Base-by-base conservation (phyloP, 2,329 filamentous ascomycete genomes). In the Leptographium procerum region DNA sequence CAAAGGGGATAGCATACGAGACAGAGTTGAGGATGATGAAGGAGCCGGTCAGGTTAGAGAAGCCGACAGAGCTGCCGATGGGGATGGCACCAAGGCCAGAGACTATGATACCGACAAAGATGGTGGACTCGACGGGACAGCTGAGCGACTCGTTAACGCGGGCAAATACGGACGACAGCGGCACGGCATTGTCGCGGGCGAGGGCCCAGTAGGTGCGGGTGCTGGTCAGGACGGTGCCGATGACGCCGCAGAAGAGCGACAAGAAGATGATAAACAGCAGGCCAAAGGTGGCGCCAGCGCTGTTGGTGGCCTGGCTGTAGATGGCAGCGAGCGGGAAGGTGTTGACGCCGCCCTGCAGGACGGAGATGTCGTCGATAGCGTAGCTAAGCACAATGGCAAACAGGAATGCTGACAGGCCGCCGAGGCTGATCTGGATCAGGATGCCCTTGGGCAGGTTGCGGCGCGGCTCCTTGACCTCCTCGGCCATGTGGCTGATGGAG, bases 301-400 rank as follows among this genome's bases (percentile, higher is more conserved):
- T 73, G 1, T 74, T 74, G 0, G 79, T 82, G 0, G 79, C 79
- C 68, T 82, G 79, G 29, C 69, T 72, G 68, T 87, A 88, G 61
- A 88, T 83, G 52, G 79, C 80, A 4, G 82, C 82, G 14, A 87
- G 76, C 0, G 84, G 84, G 64, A 82, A 85, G 3, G 76, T 75
- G 65, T 78, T 76, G 68, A 75, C 36, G 36, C 36, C 73, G 43
- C 66, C 67, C 65, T 80, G 75, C 24, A 86, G 74, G 4, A 74
- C 73, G 55, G 74, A 70, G 28, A 86, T 71, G 65, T 83, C 77
- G 57, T 76, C 78, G 63, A 84, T 78, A 54, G 75, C 71, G 68
- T 85, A 84, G 61, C 80, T 69, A 50, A 78, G 61, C 7, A 75
- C 69, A 45, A 80, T 74, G 24, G 79, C 72, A 62, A 80, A 79